These are phyloP conservation scores for Vigna hirtella DNA, from an alignment of 306 rosid species.

Conservation along the genomic window DNA sequence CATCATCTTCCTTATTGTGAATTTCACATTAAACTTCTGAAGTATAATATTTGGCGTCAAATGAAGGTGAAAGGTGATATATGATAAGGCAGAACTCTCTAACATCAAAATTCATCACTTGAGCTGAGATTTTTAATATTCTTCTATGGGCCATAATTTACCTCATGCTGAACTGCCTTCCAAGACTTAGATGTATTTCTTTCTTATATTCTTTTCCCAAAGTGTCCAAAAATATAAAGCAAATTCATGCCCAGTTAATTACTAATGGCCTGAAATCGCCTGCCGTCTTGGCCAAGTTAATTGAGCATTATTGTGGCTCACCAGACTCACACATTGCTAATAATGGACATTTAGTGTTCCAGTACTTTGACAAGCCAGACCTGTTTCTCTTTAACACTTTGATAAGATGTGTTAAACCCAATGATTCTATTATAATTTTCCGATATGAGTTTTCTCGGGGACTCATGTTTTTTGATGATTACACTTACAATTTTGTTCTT, in stretches of 20 bases:
- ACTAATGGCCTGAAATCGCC: constrained; percentile 62
- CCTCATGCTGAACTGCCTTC: constrained; percentile 50
- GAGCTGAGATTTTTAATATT: background rate
- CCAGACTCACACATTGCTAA: constrained; percentile 42
- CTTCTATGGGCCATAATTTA: background rate
- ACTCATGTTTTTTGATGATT: constrained; percentile 56
- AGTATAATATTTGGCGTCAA: background rate
- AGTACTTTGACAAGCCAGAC: constrained; percentile 46
- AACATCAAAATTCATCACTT: constrained; percentile 7
- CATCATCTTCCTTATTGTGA: background rate
- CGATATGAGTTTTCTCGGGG: constrained; percentile 55
- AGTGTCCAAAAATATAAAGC: constrained; percentile 53
- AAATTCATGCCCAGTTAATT: constrained; percentile 71
- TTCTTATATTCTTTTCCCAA: constrained; percentile 49
- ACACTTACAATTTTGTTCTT: constrained; percentile 65
- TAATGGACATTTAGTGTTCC: constrained; percentile 60
- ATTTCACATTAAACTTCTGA: constrained; percentile 1
- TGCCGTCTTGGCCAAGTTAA: constrained; percentile 59
- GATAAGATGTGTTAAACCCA: constrained; percentile 66
- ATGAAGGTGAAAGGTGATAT: constrained; percentile 31
- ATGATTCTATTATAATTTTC: constrained; percentile 56
- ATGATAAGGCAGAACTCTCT: background rate
- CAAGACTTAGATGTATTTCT: constrained; percentile 54
- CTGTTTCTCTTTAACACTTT: constrained; percentile 72
- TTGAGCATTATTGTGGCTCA: constrained; percentile 55